Conservation (phyloP, 2,329 filamentous ascomycete species). For the Escovopsis sp. region DNA sequence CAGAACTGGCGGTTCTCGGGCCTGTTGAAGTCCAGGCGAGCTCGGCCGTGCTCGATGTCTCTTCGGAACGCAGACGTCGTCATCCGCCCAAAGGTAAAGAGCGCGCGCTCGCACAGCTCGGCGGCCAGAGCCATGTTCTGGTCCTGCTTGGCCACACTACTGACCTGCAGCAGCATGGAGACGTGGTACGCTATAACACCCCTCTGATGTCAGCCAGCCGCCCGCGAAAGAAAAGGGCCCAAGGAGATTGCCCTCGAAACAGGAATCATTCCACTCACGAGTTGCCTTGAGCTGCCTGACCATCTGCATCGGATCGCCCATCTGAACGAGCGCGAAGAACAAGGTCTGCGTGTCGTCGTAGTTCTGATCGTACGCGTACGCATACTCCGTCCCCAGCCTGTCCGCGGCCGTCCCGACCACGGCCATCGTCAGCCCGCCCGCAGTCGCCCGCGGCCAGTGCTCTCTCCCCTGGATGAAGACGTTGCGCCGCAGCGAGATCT, state of each 20-base stretch:
- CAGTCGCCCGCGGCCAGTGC: constrained; percentile 67
- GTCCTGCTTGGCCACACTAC: constrained; percentile 82
- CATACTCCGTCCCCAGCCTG: constrained; percentile 53
- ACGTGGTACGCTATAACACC: constrained; percentile 68
- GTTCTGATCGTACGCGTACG: constrained; percentile 56
- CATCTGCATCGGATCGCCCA: constrained; percentile 69
- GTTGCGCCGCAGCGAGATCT: constrained; percentile 61
- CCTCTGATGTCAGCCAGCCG: background rate
- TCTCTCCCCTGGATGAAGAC: constrained; percentile 78
- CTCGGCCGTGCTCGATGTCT: constrained; percentile 62
- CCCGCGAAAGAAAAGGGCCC: background rate
- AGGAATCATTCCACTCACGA: constrained; percentile 17
- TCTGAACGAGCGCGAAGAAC: constrained; percentile 71
- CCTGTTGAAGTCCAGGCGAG: constrained; percentile 64
- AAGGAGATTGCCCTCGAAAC: background rate
- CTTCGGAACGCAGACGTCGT: constrained; percentile 69
- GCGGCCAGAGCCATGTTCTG: constrained; percentile 74
- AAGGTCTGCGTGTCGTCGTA: constrained; percentile 64
- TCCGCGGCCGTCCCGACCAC: constrained; percentile 25
- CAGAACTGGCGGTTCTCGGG: constrained; percentile 88
- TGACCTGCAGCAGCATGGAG: constrained; percentile 84
- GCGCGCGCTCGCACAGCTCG: constrained; percentile 76
- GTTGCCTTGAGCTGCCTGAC: constrained; percentile 48
- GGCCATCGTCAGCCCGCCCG: constrained; percentile 75
- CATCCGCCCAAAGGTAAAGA: constrained; percentile 87